Evolutionary conservation across 331 rosid species (phyloP).

Genomic region (Quercus tomentella): DNA sequence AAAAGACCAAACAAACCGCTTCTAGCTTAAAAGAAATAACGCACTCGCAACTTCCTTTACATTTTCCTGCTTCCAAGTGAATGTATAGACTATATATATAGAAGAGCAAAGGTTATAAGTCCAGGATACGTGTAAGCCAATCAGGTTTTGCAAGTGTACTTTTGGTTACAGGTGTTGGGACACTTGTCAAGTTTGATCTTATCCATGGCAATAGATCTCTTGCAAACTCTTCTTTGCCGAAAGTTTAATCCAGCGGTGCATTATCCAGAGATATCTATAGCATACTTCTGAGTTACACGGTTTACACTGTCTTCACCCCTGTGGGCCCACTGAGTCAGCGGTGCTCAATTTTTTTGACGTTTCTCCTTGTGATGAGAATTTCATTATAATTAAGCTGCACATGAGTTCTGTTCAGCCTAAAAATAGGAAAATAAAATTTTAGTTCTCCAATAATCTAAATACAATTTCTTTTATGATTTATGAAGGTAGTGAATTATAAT

Average conservation of each 20-base stretch:
- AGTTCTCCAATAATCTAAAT: not conserved
- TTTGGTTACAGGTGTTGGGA: conserved; percentile 61
- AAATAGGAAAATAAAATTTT: too few species aligned
- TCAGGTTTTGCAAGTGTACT: conserved; percentile 33
- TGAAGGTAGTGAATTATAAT: too few species aligned
- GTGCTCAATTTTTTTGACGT: not conserved
- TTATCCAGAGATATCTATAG: not conserved
- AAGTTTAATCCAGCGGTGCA: conserved; percentile 35
- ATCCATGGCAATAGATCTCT: not conserved
- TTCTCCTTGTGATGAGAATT: not conserved
- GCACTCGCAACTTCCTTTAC: not conserved
- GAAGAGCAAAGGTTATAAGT: not conserved
- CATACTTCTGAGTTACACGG: not conserved
- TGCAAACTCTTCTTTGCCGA: not conserved
- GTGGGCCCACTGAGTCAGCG: not conserved
- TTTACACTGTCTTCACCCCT: not conserved
- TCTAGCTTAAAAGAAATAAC: not conserved
- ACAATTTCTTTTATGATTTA: too few species aligned
- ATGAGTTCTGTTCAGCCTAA: not conserved
- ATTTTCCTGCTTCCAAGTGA: not conserved
- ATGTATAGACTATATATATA: not conserved
- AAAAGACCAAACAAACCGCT: not conserved
- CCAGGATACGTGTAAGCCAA: conserved; percentile 49
- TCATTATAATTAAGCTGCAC: not conserved
- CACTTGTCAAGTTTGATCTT: conserved; percentile 49